A percentile compares a stretch with the other conserved stretches of the same genome.
These are phyloP conservation scores for Candida buenavistaensis DNA, from an alignment of 1,139 yeast genomes.

Conservation along the genomic window DNA sequence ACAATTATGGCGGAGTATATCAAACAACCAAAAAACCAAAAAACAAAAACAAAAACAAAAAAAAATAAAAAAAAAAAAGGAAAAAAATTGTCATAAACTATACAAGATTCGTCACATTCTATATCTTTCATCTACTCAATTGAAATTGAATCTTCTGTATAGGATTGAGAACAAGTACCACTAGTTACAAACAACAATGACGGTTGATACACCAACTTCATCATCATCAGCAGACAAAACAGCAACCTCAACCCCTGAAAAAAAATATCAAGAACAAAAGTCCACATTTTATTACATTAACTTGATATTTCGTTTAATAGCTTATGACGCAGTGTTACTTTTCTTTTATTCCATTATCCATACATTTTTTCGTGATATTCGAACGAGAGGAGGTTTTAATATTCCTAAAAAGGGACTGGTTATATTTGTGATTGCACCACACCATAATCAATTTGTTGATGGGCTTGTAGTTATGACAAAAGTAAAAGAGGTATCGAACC, in stretches of 20 bases:
- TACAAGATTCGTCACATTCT: no score
- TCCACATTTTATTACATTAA: conserved; percentile 8
- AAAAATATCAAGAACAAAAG: neutral
- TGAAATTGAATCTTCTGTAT: no score
- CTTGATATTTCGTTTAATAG: conserved; percentile 12
- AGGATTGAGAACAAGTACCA: no score
- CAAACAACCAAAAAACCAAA: no score
- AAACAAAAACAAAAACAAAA: no score
- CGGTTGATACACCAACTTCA: neutral
- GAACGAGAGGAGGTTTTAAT: conserved; percentile 39
- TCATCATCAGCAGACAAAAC: neutral
- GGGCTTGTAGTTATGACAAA: conserved; percentile 42
- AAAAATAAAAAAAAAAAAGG: no score
- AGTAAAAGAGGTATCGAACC: conserved; percentile 33
- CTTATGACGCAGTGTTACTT: conserved; percentile 37
- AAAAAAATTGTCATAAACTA: no score
- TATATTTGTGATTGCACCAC: conserved; percentile 48
- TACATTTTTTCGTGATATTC: conserved; percentile 46
- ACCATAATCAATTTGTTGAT: conserved; percentile 48
- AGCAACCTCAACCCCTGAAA: neutral
- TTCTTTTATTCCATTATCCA: conserved; percentile 39
- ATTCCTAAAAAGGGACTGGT: conserved; percentile 43
- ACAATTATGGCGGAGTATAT: no score
- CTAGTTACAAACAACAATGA: no score
- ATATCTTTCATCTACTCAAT: no score